Percentiles rank a stretch among this genome's conserved stretches.
These are phyloP conservation scores for Arabis hirsuta DNA, from an alignment of 345 rosid genomes.

Conservation along the genomic window DNA sequence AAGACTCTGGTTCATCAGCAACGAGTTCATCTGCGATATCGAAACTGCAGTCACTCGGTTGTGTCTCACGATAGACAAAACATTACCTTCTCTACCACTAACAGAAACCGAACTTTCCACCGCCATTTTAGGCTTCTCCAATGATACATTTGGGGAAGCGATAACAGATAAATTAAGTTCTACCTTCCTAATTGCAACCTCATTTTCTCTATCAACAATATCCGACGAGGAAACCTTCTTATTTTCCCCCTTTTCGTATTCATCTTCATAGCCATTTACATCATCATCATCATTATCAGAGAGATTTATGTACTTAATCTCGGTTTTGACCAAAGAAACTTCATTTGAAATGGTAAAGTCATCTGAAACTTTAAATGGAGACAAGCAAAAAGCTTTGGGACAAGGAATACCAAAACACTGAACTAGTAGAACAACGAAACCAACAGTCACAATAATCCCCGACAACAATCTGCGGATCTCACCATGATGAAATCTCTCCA, in stretches of 20 bases:
- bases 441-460: conserved; percentile 43
- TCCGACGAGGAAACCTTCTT: conserved; percentile 20
- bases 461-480: conserved; percentile 54
- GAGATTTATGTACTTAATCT: conserved; percentile 35
- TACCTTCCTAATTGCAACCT: conserved; percentile 30
- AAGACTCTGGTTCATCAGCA: conserved; percentile 52
- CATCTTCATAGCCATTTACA: conserved; percentile 23
- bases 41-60: conserved; percentile 37
- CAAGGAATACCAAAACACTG: conserved; percentile 54
- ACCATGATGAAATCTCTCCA: conserved; percentile 45
- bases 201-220: conserved; percentile 7
- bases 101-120: conserved; percentile 32
- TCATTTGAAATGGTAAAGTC: conserved; percentile 33
- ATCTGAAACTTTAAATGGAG: conserved; percentile 37
- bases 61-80: conserved; percentile 24
- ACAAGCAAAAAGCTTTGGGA: conserved; percentile 28
- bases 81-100: conserved; percentile 32
- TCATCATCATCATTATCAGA: conserved; percentile 33
- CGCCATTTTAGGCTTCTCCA: conserved; percentile 26
- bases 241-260: not conserved
- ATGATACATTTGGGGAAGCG: conserved; percentile 15
- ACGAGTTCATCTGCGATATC: conserved; percentile 63
- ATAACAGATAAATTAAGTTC: conserved; percentile 22
- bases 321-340: conserved; percentile 30
- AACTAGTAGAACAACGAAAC: conserved; percentile 47